These are phyloP conservation scores for Neurospora intermedia DNA, from an alignment of 495 filamentous ascomycete species.

Conservation along the genomic window DNA sequence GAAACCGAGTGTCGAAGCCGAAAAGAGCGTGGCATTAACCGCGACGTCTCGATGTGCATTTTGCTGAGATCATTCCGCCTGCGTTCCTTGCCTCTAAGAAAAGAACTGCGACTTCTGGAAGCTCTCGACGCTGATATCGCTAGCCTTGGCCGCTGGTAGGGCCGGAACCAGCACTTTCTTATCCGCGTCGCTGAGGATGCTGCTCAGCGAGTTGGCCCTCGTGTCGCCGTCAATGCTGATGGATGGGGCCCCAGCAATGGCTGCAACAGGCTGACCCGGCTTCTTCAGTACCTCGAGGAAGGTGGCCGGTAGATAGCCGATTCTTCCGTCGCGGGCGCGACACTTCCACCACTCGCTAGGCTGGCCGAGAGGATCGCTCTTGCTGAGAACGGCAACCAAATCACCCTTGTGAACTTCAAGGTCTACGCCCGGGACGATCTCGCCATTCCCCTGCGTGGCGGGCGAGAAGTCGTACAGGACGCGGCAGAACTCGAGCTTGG, in stretches of 20 bases:
- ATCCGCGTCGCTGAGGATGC: constrained; percentile 26
- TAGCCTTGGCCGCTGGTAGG: constrained; percentile 48
- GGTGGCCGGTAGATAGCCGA: constrained; percentile 81
- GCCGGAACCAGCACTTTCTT: constrained; percentile 22
- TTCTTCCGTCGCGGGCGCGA: constrained; percentile 76
- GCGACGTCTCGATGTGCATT: background rate
- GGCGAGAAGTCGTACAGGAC: constrained; percentile 90
- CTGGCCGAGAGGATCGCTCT: constrained; percentile 85
- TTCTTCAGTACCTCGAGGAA: constrained; percentile 80
- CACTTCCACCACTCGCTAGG: constrained; percentile 96
- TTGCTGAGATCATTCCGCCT: background rate
- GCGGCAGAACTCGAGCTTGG: constrained; percentile 89
- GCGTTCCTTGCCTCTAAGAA: constrained; percentile 32
- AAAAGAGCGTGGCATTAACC: background rate
- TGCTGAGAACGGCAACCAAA: constrained; percentile 86
- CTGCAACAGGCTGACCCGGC: constrained; percentile 31
- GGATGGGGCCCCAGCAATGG: constrained; percentile 47
- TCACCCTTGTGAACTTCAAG: constrained; percentile 91
- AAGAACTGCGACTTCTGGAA: constrained; percentile 88
- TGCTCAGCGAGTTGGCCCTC: constrained; percentile 38
- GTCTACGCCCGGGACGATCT: constrained; percentile 62
- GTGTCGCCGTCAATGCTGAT: constrained; percentile 22
- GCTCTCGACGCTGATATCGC: constrained; percentile 67
- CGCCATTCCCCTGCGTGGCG: constrained; percentile 44
- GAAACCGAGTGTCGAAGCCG: background rate